These are phyloP conservation scores for Mycena belliarum DNA, from an alignment of 768 basidiomycete species.

Conservation along the genomic window DNA sequence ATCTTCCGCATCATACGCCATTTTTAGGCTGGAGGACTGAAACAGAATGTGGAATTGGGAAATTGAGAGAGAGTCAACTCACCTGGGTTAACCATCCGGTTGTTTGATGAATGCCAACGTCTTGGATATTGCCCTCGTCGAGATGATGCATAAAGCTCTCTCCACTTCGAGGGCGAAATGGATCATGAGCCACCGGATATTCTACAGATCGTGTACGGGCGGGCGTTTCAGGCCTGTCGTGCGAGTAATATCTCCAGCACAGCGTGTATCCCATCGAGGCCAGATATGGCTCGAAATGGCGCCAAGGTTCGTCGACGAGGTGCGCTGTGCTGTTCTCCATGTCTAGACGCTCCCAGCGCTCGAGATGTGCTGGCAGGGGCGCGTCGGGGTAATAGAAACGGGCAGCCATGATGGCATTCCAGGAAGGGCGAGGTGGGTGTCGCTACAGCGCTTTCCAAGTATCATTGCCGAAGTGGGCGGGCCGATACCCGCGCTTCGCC, in stretches of 20 bases:
- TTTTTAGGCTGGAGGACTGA: conserved; percentile 18
- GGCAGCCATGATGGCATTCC: background rate
- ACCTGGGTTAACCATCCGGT: conserved; percentile 22
- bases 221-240: conserved; percentile 12
- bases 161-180: conserved; percentile 6
- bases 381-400: conserved; percentile 11
- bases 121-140: background rate
- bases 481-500: no score
- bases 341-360: conserved; percentile 20
- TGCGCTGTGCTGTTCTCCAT: conserved; percentile 9
- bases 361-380: conserved; percentile 14
- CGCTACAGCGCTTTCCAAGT: no score
- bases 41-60: background rate
- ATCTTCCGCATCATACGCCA: conserved; percentile 22
- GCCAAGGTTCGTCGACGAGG: conserved; percentile 21
- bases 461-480: no score
- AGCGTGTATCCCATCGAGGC: conserved; percentile 17
- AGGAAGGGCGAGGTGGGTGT: background rate
- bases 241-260: conserved; percentile 23
- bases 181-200: conserved; percentile 6
- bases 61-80: background rate
- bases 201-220: background rate
- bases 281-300: conserved; percentile 17
- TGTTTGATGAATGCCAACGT: conserved; percentile 15
- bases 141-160: conserved; percentile 12